Evolutionary conservation across 73 alveolate genomes (phyloP).

Genomic region (Tetrahymena thermophila): DNA sequence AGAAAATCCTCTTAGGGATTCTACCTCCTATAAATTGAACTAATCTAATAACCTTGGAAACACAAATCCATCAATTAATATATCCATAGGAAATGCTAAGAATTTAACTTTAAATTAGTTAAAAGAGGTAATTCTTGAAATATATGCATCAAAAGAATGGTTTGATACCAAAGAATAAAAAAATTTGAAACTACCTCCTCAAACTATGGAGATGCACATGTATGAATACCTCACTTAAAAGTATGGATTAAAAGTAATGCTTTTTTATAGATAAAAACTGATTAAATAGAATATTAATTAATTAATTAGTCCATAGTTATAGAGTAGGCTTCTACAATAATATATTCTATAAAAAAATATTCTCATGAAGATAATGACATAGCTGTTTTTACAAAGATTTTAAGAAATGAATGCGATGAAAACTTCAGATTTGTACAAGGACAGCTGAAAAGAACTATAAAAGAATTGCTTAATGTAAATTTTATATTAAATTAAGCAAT

Average conservation of each 20-base stretch:
- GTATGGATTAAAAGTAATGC: conserved; percentile 69
- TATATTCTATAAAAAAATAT: conserved; percentile 71
- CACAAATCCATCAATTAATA: conserved; percentile 9
- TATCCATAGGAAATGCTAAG: conserved; percentile 9
- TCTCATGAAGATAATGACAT: conserved; percentile 86
- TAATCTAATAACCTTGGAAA: background rate
- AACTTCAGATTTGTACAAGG: conserved; percentile 72
- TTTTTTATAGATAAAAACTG: background rate
- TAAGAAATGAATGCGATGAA: conserved; percentile 97
- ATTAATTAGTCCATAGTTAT: conserved; percentile 61
- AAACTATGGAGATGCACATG: conserved; percentile 92
- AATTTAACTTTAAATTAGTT: conserved; percentile 40
- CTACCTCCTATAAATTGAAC: background rate
- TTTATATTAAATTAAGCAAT: background rate
- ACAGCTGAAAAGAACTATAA: conserved; percentile 55
- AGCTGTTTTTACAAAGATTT: conserved; percentile 87
- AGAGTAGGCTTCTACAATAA: conserved; percentile 90
- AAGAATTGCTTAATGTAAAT: conserved; percentile 40
- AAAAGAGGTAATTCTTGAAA: conserved; percentile 77
- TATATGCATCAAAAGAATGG: conserved; percentile 68
- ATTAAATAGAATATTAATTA: background rate
- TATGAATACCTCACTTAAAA: conserved; percentile 76
- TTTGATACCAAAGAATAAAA: conserved; percentile 76
- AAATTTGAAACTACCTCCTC: conserved; percentile 61
- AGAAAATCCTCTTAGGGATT: conserved; percentile 2